Evolutionary conservation across 441 rosid species (phyloP).

Genomic region (Brassica hybrid): DNA sequence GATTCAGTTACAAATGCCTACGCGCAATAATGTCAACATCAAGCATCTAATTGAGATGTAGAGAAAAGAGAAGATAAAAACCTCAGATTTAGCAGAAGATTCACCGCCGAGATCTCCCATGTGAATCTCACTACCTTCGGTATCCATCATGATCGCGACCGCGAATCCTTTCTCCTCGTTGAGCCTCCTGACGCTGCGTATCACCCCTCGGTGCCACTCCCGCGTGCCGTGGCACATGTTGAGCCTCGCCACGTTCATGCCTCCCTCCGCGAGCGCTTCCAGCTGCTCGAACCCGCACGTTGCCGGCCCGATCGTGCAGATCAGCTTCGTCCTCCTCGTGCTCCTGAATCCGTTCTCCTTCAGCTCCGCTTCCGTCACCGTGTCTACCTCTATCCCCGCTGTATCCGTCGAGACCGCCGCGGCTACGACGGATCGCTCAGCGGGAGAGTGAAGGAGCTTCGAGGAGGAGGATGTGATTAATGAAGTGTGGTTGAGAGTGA

Average conservation of each 20-base stretch:
- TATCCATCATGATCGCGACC: slow-evolving; percentile 98
- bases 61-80: slow-evolving; percentile 22
- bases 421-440: slow-evolving; percentile 36
- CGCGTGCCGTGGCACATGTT: slow-evolving; percentile 98
- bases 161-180: slow-evolving; percentile 97
- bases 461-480: slow-evolving; percentile 56
- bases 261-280: slow-evolving; percentile 90
- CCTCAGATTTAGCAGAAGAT: slow-evolving; percentile 92
- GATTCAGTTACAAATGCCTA: neutral
- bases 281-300: slow-evolving; percentile 89
- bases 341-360: slow-evolving; percentile 99
- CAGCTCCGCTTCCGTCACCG: slow-evolving; percentile 87
- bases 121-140: slow-evolving; percentile 99
- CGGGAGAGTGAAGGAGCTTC: slow-evolving; percentile 49
- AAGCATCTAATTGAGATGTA: neutral
- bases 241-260: slow-evolving; percentile 94
- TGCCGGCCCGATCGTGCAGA: slow-evolving; percentile 95
- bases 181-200: slow-evolving; percentile 76
- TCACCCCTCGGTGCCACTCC: slow-evolving; percentile 87
- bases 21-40: neutral
- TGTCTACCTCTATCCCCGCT: slow-evolving; percentile 74
- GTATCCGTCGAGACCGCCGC: neutral
- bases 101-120: slow-evolving; percentile 97
- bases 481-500: slow-evolving; percentile 46
- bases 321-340: slow-evolving; percentile 92